These are phyloP conservation scores for Emiliania huxleyi DNA, from an alignment of 78 protist species.

Conservation along the genomic window DNA sequence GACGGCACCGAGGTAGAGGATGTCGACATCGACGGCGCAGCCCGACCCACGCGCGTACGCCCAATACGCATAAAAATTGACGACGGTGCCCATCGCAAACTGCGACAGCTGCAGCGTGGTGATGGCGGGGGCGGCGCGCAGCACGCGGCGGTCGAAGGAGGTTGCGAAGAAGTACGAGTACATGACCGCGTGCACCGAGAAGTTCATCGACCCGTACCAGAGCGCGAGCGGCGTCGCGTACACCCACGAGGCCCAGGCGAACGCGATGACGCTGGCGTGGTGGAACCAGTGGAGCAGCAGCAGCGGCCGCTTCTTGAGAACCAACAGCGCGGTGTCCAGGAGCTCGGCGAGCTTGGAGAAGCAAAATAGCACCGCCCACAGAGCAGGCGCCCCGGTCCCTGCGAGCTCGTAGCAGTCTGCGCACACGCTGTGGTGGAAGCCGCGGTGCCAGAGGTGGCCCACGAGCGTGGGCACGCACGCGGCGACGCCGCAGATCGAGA, in stretches of 20 bases:
- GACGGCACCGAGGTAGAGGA: neutral
- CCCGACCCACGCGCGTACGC: neutral
- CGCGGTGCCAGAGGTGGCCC: neutral
- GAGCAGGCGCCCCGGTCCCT: neutral
- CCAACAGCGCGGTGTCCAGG: neutral
- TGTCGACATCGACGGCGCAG: neutral
- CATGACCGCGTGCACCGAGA: neutral
- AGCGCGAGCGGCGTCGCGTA: neutral
- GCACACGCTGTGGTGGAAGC: neutral
- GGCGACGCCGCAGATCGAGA: neutral
- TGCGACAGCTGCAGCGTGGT: neutral
- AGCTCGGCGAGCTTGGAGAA: neutral
- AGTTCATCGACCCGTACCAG: slow-evolving; percentile 2
- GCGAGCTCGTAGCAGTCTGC: neutral
- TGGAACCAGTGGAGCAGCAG: neutral
- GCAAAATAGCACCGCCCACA: neutral
- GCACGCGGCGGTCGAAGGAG: neutral
- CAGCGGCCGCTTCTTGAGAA: neutral
- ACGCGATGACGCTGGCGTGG: neutral
- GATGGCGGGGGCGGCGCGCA: neutral
- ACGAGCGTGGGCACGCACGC: neutral
- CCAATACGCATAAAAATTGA: neutral
- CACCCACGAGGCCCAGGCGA: neutral
- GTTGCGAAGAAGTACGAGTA: neutral
- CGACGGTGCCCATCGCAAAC: neutral